Conservation (phyloP, 2,329 filamentous ascomycete species). For the Beauveria asiatica region DNA sequence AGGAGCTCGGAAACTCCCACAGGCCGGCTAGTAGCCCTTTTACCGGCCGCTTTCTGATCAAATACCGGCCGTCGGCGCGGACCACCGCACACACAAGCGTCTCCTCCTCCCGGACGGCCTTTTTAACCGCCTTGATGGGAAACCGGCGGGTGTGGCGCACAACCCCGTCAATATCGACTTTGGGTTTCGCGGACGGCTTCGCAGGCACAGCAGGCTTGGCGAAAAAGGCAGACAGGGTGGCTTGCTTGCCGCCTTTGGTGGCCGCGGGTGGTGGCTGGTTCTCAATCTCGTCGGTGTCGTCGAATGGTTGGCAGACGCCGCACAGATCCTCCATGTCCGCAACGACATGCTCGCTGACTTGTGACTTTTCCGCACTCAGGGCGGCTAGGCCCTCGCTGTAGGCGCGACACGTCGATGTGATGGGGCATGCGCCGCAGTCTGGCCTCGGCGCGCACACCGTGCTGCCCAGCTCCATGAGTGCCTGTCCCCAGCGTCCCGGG, state of each 20-base stretch:
- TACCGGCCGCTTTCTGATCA: conserved; percentile 42
- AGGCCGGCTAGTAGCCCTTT: conserved; percentile 47
- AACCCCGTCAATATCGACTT: conserved; percentile 25
- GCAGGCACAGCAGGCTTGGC: conserved; percentile 10
- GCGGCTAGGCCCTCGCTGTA: conserved; percentile 37
- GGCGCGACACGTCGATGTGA: conserved; percentile 41
- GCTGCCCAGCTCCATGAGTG: conserved; percentile 57
- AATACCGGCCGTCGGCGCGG: conserved; percentile 33
- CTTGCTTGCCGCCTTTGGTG: conserved; percentile 19
- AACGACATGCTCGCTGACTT: conserved; percentile 6
- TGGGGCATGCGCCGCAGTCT: conserved; percentile 43
- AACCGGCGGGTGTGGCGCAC: conserved; percentile 41
- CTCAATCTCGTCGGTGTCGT: conserved; percentile 11
- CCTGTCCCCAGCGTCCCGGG: conserved; percentile 55
- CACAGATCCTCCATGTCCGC: conserved; percentile 45
- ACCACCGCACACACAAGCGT: conserved; percentile 45
- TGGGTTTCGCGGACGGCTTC: conserved; percentile 9
- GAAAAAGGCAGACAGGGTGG: conserved; percentile 29
- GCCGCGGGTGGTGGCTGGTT: conserved; percentile 2
- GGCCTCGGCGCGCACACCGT: conserved; percentile 54
- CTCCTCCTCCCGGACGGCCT: conserved; percentile 42
- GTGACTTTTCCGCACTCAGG: conserved; percentile 17
- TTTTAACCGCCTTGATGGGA: conserved; percentile 42
- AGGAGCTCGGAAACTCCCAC: conserved; percentile 47
- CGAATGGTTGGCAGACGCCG: conserved; percentile 37